A percentile compares a stretch with the other conserved stretches of the same genome.
These are phyloP conservation scores for Oldenlandia corymbosa DNA, from an alignment of 257 asterid genomes.

Conservation along the genomic window DNA sequence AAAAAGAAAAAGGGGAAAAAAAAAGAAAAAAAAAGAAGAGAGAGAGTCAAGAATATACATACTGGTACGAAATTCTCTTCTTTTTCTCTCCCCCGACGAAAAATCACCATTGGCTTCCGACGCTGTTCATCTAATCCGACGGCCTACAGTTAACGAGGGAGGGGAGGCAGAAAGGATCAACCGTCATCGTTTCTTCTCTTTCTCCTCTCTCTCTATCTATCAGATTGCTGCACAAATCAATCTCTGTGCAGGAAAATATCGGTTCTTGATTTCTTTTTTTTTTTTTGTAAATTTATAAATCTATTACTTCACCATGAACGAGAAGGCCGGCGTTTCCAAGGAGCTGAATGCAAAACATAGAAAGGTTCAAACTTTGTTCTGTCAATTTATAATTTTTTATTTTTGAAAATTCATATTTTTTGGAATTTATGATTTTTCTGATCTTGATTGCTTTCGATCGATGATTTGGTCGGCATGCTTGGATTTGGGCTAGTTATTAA, in stretches of 20 bases:
- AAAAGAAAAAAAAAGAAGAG: neutral
- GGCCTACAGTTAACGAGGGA: slow-evolving; percentile 13
- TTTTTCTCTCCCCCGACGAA: neutral
- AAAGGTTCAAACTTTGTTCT: slow-evolving; percentile 46
- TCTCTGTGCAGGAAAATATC: neutral
- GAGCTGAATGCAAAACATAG: slow-evolving; percentile 95
- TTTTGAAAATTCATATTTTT: neutral
- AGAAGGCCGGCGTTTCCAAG: slow-evolving; percentile 89
- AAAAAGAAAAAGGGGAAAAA: too few relatives aligned
- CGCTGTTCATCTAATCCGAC: slow-evolving; percentile 18
- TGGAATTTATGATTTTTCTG: neutral
- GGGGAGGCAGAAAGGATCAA: slow-evolving; percentile 19
- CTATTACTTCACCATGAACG: slow-evolving; percentile 53
- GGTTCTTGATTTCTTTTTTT: neutral
- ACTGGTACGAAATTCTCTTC: neutral
- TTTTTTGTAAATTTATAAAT: neutral
- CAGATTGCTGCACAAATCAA: slow-evolving; percentile 16
- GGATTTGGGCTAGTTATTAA: too few relatives aligned
- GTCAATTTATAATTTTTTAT: neutral
- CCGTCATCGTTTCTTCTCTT: slow-evolving; percentile 13
- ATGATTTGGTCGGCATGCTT: neutral
- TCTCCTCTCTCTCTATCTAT: slow-evolving; percentile 18
- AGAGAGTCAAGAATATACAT: neutral
- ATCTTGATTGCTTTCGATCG: slow-evolving; percentile 1
- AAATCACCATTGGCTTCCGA: slow-evolving; percentile 3